These are phyloP conservation scores for Spongospora subterranea DNA, from an alignment of 208 protist genomes.

Conservation along the genomic window DNA sequence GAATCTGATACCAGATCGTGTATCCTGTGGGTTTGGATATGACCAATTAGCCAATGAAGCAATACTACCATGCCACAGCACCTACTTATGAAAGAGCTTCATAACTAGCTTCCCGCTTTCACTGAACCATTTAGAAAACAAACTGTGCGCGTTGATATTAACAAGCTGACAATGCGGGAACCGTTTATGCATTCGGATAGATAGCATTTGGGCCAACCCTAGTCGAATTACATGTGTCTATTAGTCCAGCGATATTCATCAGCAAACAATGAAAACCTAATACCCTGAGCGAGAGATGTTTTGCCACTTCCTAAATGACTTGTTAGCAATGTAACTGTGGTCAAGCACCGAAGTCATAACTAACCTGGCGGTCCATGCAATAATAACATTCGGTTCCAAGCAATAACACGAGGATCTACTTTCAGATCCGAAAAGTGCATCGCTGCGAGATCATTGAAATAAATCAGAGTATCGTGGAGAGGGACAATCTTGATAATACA, in stretches of 20 bases:
- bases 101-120: conserved; percentile 95
- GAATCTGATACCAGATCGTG: conserved; percentile 20
- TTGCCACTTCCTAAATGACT: conserved; percentile 72
- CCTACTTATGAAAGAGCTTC: conserved; percentile 81
- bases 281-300: conserved; percentile 81
- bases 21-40: conserved; percentile 41
- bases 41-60: background rate
- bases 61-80: conserved; percentile 17
- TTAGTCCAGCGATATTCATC: background rate
- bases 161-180: conserved; percentile 57
- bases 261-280: background rate
- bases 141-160: conserved; percentile 60
- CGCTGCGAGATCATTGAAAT: too few species aligned
- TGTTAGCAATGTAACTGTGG: background rate
- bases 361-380: conserved; percentile 69
- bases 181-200: conserved; percentile 70
- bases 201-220: conserved; percentile 81
- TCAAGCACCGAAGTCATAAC: background rate
- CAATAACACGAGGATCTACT: conserved; percentile 81
- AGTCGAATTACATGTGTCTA: background rate
- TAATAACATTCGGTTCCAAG: conserved; percentile 75
- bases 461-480: background rate
- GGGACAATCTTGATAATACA: background rate
- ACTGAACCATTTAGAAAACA: conserved; percentile 94
- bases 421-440: conserved; percentile 83